Evolutionary conservation across 805 yeast species (phyloP), one percentile per base, ranked within the genome.

Genomic region (Nakazawaea laoshanensis): DNA sequence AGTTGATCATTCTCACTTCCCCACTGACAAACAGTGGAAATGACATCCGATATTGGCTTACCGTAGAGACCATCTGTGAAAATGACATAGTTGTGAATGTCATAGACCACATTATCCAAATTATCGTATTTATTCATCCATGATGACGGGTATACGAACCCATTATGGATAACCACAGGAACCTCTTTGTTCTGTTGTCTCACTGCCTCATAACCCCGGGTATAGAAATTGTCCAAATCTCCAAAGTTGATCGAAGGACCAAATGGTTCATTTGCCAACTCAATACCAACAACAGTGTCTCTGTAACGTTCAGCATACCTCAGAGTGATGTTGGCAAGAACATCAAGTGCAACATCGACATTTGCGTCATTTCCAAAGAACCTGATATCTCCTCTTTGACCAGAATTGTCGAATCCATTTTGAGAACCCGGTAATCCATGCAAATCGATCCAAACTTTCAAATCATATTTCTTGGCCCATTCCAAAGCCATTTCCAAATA

Each of bases 21-120:
- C 56, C 65, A 66, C 5, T 39, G 34, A 50, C 81, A 72, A 2
- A 78, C 75, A 26, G 59, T 50, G 21, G 50, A 45, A 30, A 89
- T 48, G 48, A 83, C 92, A 27, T 73, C 70, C 38, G 74, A 81
- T 32, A 83, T 63, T 35, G 57, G 35, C 43, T 73, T 61, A 27
- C 58, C 45, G 35, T 86, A 62, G 57, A 79, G 78, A 20, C 62
- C 73, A n/a, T 64, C 52, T 27, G 74, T 63, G 56, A 88, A 88
- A n/a, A 83, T 89, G 61, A 84, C 94, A 63, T 88, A 88, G 52
- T 81, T 79, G 57, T 88, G 96, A 58, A 85, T 95, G 53, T 88
- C 96, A 21, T 86, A 55, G 14, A 83, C 74, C 31, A 83, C 78
- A 46, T 78, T 74, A n/a, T 14, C 6, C 10, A n/a, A 64, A 34